Conservation (phyloP, 2,329 filamentous ascomycete species). For the Trichoderma pleuroti region DNA sequence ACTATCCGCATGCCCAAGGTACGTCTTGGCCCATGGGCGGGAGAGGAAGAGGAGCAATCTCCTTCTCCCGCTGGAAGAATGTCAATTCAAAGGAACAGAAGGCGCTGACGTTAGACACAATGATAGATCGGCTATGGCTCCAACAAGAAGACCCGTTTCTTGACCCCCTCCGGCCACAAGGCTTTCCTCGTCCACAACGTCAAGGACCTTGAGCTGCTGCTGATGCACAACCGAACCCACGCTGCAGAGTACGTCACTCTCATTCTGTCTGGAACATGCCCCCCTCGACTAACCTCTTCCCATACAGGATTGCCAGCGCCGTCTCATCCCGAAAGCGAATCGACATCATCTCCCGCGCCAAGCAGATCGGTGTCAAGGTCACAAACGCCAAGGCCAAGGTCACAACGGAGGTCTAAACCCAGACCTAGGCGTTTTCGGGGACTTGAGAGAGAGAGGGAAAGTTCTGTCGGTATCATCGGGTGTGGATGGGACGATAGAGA, state of each 20-base stretch:
- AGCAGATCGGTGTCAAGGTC: conserved; percentile 99
- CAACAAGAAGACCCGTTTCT: conserved; percentile 99
- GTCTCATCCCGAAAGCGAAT: conserved; percentile 98
- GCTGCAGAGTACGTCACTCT: conserved; percentile 82
- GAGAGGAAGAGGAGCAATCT: not conserved
- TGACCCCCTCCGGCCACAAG: conserved; percentile 99
- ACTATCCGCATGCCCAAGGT: conserved; percentile 97
- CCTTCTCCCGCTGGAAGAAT: not conserved
- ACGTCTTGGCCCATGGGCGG: conserved; percentile 45
- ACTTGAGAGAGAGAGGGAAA: not conserved
- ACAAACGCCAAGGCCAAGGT: conserved; percentile 99
- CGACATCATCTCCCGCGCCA: conserved; percentile 94
- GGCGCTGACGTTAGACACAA: conserved; percentile 8
- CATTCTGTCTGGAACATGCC: not conserved
- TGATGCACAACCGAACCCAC: conserved; percentile 99
- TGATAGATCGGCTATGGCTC: conserved; percentile 91
- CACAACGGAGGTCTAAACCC: conserved; percentile 81
- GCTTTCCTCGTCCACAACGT: conserved; percentile 98
- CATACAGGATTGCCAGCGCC: conserved; percentile 86
- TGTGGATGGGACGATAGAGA: conserved; percentile 15
- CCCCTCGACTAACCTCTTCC: conserved; percentile 22
- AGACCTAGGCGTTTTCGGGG: not conserved
- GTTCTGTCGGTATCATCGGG: conserved; percentile 1
- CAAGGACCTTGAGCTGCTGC: conserved; percentile 91
- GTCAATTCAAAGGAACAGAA: not conserved